Conservation (phyloP, 352 stramenopile genomes). For the Phytopythium boreale region DNA sequence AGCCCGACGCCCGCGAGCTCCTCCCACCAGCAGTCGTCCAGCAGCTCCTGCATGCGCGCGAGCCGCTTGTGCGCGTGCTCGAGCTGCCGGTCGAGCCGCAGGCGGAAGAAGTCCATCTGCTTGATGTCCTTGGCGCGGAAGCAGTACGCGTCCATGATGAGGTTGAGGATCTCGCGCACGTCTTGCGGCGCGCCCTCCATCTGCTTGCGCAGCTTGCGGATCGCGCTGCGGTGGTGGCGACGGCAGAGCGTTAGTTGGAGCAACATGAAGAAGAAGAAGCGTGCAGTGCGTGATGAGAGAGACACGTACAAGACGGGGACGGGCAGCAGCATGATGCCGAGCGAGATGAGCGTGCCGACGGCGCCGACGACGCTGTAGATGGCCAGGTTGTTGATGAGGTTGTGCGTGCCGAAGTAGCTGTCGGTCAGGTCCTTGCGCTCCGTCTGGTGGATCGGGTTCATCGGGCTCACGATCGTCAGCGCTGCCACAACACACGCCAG, state of each 20-base stretch:
- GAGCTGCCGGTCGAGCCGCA: slow-evolving; percentile 50
- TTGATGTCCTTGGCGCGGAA: slow-evolving; percentile 72
- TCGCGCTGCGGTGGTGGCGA: slow-evolving; percentile 29
- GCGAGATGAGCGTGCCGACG: slow-evolving; percentile 57
- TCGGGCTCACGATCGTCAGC: slow-evolving; percentile 58
- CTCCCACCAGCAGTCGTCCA: slow-evolving; percentile 76
- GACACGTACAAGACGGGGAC: slow-evolving; percentile 64
- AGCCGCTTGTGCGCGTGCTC: slow-evolving; percentile 24
- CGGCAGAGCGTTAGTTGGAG: not conserved
- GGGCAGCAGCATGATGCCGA: slow-evolving; percentile 54
- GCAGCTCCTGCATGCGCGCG: slow-evolving; percentile 44
- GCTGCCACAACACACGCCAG: slow-evolving; percentile 21
- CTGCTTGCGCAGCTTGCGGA: slow-evolving; percentile 40
- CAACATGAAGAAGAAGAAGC: no score
- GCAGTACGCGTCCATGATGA: slow-evolving; percentile 81
- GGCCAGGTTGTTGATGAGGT: slow-evolving; percentile 61
- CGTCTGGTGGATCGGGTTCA: slow-evolving; percentile 55
- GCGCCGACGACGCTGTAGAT: slow-evolving; percentile 66
- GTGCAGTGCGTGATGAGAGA: no score
- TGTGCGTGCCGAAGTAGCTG: slow-evolving; percentile 43
- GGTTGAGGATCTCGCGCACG: slow-evolving; percentile 70
- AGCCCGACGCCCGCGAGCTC: slow-evolving; percentile 52
- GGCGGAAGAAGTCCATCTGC: slow-evolving; percentile 70
- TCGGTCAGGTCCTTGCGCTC: slow-evolving; percentile 43
- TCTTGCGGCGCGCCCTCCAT: slow-evolving; percentile 50